Conservation (phyloP, 495 filamentous ascomycete species). For the Extremus antarcticus region DNA sequence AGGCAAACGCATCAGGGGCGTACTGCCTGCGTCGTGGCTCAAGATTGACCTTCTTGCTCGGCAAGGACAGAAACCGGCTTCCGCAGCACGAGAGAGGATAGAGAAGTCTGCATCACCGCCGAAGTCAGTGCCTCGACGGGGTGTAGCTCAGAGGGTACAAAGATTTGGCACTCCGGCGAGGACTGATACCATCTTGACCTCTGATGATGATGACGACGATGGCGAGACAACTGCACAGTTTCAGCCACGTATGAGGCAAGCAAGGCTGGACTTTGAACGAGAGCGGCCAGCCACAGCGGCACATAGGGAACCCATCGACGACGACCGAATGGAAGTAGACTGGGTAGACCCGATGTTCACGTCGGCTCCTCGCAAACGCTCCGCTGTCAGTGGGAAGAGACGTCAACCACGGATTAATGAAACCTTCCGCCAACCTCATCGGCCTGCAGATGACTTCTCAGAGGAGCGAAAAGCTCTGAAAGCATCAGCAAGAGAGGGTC, state of each 20-base stretch:
- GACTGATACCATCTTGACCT: conserved; percentile 7
- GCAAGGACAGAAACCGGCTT: conserved; percentile 29
- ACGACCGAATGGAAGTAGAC: conserved; percentile 43
- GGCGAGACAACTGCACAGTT: neutral
- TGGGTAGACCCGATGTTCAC: conserved; percentile 48
- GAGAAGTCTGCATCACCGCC: conserved; percentile 13
- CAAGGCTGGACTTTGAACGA: neutral
- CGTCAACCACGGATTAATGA: conserved; percentile 17
- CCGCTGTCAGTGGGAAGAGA: conserved; percentile 14
- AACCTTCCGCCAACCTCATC: conserved; percentile 19
- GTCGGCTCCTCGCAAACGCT: conserved; percentile 14
- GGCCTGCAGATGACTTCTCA: conserved; percentile 37
- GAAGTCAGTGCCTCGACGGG: conserved; percentile 35
- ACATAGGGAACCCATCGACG: conserved; percentile 26
- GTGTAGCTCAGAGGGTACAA: conserved; percentile 33
- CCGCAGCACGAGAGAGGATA: conserved; percentile 26
- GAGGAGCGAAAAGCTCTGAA: conserved; percentile 18
- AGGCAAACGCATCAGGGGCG: conserved; percentile 59
- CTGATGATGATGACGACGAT: conserved; percentile 6
- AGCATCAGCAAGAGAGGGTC: conserved; percentile 20
- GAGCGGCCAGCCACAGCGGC: neutral
- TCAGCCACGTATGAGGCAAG: neutral
- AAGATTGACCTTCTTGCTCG: conserved; percentile 47
- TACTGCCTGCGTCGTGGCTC: conserved; percentile 85
- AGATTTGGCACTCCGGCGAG: neutral